phyloP scores from a whole-genome alignment of 73 alveolate genomes.

The Stentor coeruleus region DNA sequence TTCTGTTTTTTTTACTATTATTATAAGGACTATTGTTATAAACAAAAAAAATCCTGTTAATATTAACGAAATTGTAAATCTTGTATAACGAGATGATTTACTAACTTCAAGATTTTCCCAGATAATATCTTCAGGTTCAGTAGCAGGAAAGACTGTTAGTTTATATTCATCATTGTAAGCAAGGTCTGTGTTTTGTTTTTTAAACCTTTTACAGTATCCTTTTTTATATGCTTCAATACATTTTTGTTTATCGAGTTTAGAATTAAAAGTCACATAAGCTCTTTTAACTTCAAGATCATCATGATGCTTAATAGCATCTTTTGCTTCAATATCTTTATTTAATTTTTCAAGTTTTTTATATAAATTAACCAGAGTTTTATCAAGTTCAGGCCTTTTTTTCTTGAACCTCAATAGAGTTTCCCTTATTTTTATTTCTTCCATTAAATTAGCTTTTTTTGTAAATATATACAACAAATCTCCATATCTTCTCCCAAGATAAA shows the following conservation, averaged over 20 bases:
- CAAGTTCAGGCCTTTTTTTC: constrained; percentile 9
- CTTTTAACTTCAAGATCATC: background rate
- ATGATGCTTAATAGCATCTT: background rate
- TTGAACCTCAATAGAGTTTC: constrained; percentile 18
- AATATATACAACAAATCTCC: background rate
- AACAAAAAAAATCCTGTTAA: background rate
- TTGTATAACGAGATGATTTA: background rate
- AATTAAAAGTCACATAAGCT: constrained; percentile 12
- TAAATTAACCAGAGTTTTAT: background rate
- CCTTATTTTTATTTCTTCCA: background rate
- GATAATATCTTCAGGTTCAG: constrained; percentile 25
- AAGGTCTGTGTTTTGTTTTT: background rate
- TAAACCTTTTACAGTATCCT: background rate
- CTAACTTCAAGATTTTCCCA: constrained; percentile 31
- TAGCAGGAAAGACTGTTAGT: constrained; percentile 2
- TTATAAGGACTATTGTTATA: background rate
- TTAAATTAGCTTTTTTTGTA: background rate
- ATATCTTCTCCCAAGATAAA: constrained; percentile 19
- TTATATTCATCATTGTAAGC: background rate
- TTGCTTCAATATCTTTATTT: background rate
- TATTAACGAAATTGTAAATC: background rate
- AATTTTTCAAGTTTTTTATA: background rate
- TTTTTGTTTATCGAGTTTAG: background rate
- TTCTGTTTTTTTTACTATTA: constrained; percentile 5
- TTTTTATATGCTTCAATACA: constrained; percentile 8